Evolutionary conservation across 1,284 basidiomycete species (phyloP), one percentile per base, ranked within the genome.

Genomic region (Neonothopanus nambi): DNA sequence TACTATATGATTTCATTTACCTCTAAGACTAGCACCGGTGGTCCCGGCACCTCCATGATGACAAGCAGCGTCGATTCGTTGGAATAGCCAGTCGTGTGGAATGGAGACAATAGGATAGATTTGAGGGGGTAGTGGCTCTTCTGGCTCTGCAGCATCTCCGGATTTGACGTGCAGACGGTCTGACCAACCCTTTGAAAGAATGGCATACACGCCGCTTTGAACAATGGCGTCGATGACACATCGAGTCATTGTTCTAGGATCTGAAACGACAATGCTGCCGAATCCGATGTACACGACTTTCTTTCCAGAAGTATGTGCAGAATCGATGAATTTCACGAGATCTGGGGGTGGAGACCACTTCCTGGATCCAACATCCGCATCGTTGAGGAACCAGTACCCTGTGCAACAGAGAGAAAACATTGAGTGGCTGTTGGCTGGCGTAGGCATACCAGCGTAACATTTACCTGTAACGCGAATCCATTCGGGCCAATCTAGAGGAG

Each of bases 231-330:
- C 91, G 39, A 96, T 80, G 47, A 99, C 89, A 63, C 85, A 91
- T 42, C 85, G 84, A 0, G 95, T 98, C 89, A 98, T 94, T 38
- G 83, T 82, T 62, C 85, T 88, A 1, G 96, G 95, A 69, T 99
- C 94, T 9, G 93, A 89, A 18, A 99, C 95, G 46, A 99, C 94
- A 57, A 98, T 96, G 56, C 94, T 97, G n/a, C 96, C 96, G 67
- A 98, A 99, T 23, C 96, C 96, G 60, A 99, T 95, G 73, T 98
- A 99, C 5, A 98, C 94, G 26, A 99, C 79, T 73, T 96, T 98
- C 80, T 92, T 93, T 55, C 82, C 81, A 18, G 76, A 70, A 33
- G 76, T 74, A 60, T 85, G 88, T 5, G 95, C 92, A 28, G 75
- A 74, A 51, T 89, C 82, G 53, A 99, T 92, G 66, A 98, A 99